Evolutionary conservation across 495 filamentous ascomycete species (phyloP).

Genomic region (Xylaria curta): DNA sequence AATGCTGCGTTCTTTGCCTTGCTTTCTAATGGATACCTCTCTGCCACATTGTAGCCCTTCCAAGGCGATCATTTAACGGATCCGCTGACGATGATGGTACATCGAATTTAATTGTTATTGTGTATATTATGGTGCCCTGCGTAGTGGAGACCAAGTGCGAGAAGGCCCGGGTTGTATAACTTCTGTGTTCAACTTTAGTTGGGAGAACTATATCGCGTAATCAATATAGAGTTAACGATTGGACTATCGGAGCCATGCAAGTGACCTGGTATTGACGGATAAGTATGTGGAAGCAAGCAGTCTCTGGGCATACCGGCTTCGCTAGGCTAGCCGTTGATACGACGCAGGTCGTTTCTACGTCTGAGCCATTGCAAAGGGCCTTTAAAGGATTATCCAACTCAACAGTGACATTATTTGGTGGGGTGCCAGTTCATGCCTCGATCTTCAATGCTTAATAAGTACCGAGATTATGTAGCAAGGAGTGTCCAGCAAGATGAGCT

Average conservation of each 20-base stretch:
- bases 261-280: not conserved
- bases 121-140: conserved; percentile 40
- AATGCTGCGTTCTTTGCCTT: conserved; percentile 36
- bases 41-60: conserved; percentile 34
- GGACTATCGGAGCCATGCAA: not conserved
- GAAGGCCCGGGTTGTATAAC: conserved; percentile 15
- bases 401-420: not conserved
- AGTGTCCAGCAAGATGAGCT: no score
- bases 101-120: conserved; percentile 44
- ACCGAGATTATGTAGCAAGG: no score
- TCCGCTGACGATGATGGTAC: conserved; percentile 31
- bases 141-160: conserved; percentile 10
- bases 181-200: not conserved
- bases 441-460: not conserved
- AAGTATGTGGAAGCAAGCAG: no score
- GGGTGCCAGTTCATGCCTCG: not conserved
- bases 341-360: not conserved
- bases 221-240: not conserved
- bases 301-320: not conserved
- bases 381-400: no score
- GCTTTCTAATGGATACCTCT: conserved; percentile 43
- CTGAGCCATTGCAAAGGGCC: not conserved
- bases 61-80: conserved; percentile 31
- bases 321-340: not conserved
- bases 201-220: not conserved